Evolutionary conservation across 1,284 basidiomycete species (phyloP), one percentile per base, ranked within the genome.

Genomic region (Marasmius tenuissimus): DNA sequence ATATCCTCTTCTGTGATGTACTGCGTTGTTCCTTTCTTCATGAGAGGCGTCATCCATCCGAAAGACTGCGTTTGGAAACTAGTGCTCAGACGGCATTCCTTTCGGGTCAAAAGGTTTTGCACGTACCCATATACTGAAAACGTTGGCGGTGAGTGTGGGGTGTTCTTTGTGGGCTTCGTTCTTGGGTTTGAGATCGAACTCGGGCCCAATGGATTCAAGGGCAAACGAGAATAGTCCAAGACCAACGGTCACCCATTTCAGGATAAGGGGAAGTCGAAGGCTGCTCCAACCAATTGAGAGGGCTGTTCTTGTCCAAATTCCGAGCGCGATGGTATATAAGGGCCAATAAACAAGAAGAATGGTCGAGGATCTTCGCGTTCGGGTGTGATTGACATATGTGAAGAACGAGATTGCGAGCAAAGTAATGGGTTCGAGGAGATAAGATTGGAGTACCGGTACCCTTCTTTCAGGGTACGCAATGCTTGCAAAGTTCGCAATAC

Each of bases 281-380:
- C 73, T 50, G 2, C 71, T 68, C 2, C 71, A 68, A 22, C 73
- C 70, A 11, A 66, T 67, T 2, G 65, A 62, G 37, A 84, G 68
- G 48, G 80, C 70, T 0, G 93, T 93, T 4, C 92, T 83, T 0
- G 88, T 77, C 82, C 89, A 87, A 27, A 94, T 72, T 4, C 78
- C 69, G 0, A 86, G 70, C 0, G 79, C 77, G 20, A 84, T 35
- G 10, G 85, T 60, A 68, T 95, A 93, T 3, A 83, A 57, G 0
- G 95, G 92, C 90, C 93, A 97, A 75, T 94, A 96, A 57, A 97
- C 75, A 22, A 98, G 83, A 34, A 96, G 76, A 22, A 88, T 73
- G 0, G 91, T 84, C 0, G 94, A 96, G 0, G 95, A 92, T 9
- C 85, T 83, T 14, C 88, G 85, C 0, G 88, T 85, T n/a, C 89